Percentiles rank a stretch among this genome's conserved stretches.
Evolutionary conservation across 257 asterid species (phyloP).

Genomic region (Rhazya stricta): DNA sequence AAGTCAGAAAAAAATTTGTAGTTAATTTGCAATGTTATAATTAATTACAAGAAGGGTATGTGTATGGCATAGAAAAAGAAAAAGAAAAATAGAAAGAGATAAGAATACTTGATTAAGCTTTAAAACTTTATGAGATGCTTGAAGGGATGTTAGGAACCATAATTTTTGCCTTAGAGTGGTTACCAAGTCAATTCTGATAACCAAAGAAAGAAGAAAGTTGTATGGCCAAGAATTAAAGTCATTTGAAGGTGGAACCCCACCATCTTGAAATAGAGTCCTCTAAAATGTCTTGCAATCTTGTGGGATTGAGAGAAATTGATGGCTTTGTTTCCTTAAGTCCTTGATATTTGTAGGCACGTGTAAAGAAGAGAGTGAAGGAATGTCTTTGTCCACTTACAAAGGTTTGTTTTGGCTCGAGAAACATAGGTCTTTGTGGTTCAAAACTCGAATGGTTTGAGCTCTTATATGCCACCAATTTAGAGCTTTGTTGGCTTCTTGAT

Average conservation of each 20-base stretch:
- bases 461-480: constrained; percentile 8
- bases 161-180: constrained; percentile 20
- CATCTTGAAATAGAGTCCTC: constrained; percentile 2
- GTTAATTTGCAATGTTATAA: too few relatives aligned
- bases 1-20: too few relatives aligned
- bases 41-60: too few relatives aligned
- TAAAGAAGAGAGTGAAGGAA: constrained; percentile 10
- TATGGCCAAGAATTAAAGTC: constrained; percentile 29
- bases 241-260: constrained; percentile 14
- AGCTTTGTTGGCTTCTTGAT: constrained; percentile 7
- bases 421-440: constrained; percentile 19
- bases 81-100: neutral
- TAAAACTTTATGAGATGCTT: constrained; percentile 25
- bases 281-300: constrained; percentile 7
- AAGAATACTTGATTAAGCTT: constrained; percentile 2
- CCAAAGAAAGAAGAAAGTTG: constrained; percentile 16
- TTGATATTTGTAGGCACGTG: constrained; percentile 8
- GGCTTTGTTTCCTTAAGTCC: constrained; percentile 10
- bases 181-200: constrained; percentile 18
- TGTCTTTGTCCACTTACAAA: constrained; percentile 12
- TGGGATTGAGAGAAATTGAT: constrained; percentile 14
- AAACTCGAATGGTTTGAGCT: neutral
- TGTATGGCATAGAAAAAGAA: too few relatives aligned
- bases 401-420: constrained; percentile 12
- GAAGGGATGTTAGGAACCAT: constrained; percentile 24